Base-by-base conservation (phyloP, 371 early-diverging fungal genomes). In the Syncephalastrum monosporum region DNA sequence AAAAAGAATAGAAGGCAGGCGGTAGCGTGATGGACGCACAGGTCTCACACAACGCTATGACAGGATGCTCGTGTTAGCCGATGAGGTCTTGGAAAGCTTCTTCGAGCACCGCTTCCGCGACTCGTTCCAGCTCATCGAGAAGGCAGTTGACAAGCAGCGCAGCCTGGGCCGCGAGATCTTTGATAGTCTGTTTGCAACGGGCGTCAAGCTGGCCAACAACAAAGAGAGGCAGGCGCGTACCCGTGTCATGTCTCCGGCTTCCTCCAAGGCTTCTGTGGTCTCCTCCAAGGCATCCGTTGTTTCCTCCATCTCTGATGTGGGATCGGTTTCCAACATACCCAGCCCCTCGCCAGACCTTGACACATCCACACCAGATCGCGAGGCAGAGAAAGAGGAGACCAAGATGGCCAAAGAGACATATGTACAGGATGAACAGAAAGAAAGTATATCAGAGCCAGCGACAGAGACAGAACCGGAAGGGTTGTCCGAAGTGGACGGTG, bases 31-130 rank as follows among this genome's bases (percentile, higher is more conserved):
- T 16, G 16, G 2, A 47, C 1, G 12, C 4, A 10, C 16, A 2
- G 5, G 23, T 38, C 47, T 24, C 19, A 41, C 12, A 16, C 7
- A 1, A 10, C 15, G n/a, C 3, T 44, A 15, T 13, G 3, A 43
- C 42, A 79, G 91, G 58, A 86, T 89, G 84, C 83, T 88, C 14
- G 77, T 89, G 3, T 60, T 91, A 59, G 88, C 88, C 4, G 89
- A 91, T 55, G 91, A 87, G 52, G 67, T 77, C 6, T 61, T 91
- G 33, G 90, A 89, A 64, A 67, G 64, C 16, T 89, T 89, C 54
- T 89, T 91, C 54, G 84, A 87, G 15, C 69, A 78, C 21, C 86
- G 77, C 44, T 89, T 91, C 54, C 75, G 83, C 1, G 59, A 64
- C 15, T 83, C 89, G 13, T 86, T 89, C 75, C 68, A 80, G 59